phyloP scores from a whole-genome alignment of 345 rosid genomes.

The rapeseed (Brassica napus) region Da-Ae NC_063445.1:7175001-7175500 shows the following conservation, averaged over 20 bases:
- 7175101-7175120: too few relatives aligned
- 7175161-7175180: too few relatives aligned
- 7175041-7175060: neutral
- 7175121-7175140: too few relatives aligned
- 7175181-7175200: too few relatives aligned
- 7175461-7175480: neutral
- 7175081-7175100: too few relatives aligned
- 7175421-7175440: neutral
- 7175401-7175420: too few relatives aligned
- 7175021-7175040: neutral
- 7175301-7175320: slow-evolving; percentile 38
- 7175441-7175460: neutral
- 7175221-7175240: neutral
- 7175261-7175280: slow-evolving; percentile 9
- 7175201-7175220: too few relatives aligned
- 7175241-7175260: slow-evolving; percentile 1
- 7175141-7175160: too few relatives aligned
- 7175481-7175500: neutral
- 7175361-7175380: neutral
- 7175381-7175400: too few relatives aligned
- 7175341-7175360: slow-evolving; percentile 38
- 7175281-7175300: slow-evolving; percentile 36
- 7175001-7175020: neutral
- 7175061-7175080: neutral
- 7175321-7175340: slow-evolving; percentile 38